These are phyloP conservation scores for Hypomontagnella submonticulosa DNA, from an alignment of 495 filamentous ascomycete species.

Conservation along the genomic window DNA sequence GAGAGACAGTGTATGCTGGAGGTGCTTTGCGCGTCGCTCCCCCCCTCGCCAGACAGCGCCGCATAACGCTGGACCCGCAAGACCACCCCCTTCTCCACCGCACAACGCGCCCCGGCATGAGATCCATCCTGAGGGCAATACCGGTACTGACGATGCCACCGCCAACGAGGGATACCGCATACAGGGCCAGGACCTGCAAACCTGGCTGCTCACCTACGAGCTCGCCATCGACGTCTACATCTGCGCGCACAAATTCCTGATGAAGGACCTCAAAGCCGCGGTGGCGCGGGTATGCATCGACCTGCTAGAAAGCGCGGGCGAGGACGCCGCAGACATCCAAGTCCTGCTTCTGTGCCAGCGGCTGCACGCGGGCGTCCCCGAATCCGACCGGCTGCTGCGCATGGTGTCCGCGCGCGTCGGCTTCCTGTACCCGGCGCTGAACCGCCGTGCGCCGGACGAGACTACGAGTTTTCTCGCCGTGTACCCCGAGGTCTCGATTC, in stretches of 20 bases:
- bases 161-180: constrained; percentile 46
- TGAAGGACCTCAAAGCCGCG: constrained; percentile 56
- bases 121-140: no score
- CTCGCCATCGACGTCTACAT: constrained; percentile 60
- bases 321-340: constrained; percentile 52
- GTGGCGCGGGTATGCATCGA: constrained; percentile 54
- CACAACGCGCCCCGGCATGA: no score
- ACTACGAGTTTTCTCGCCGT: constrained; percentile 50
- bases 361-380: constrained; percentile 54
- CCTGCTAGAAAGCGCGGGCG: constrained; percentile 59
- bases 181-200: constrained; percentile 54
- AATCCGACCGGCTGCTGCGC: constrained; percentile 52
- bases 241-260: constrained; percentile 56
- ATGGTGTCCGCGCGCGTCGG: constrained; percentile 60
- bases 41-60: constrained; percentile 44
- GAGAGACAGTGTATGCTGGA: constrained; percentile 56
- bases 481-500: constrained; percentile 54
- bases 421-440: constrained; percentile 54
- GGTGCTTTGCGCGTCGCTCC: constrained; percentile 54
- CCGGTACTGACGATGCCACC: constrained; percentile 23
- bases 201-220: constrained; percentile 59
- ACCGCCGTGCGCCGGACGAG: constrained; percentile 48
- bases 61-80: constrained; percentile 25
- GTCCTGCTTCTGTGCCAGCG: constrained; percentile 54
- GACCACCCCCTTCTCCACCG: no score